These are phyloP conservation scores for Yamadazyma diddensiae DNA, from an alignment of 1,139 yeast species.

Conservation along the genomic window DNA sequence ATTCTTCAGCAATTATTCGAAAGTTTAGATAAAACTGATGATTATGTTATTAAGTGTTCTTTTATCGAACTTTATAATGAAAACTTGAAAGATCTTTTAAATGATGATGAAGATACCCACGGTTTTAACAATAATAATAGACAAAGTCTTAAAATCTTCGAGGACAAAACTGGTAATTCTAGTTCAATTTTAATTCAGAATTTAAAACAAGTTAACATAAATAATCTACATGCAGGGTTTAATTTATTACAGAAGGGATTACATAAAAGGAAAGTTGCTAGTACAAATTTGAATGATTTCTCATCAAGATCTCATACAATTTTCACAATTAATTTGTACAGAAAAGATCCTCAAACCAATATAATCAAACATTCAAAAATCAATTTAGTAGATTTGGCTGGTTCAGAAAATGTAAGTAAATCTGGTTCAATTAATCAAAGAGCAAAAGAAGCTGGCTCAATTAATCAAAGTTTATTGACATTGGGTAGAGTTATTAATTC, in stretches of 20 bases:
- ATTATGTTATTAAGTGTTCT: constrained; percentile 64
- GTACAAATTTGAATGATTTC: constrained; percentile 65
- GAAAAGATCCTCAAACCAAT: constrained; percentile 40
- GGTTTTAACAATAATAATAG: constrained; percentile 20
- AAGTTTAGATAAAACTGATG: constrained; percentile 34
- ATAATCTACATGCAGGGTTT: constrained; percentile 54
- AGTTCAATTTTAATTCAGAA: constrained; percentile 47
- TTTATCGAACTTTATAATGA: constrained; percentile 75
- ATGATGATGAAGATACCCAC: constrained; percentile 30
- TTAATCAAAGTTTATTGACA: constrained; percentile 78
- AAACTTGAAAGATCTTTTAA: constrained; percentile 60
- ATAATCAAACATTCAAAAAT: constrained; percentile 56
- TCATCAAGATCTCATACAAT: constrained; percentile 76
- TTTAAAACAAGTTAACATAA: constrained; percentile 53
- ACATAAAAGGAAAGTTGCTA: constrained; percentile 58
- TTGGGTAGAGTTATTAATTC: constrained; percentile 83
- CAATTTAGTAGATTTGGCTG: constrained; percentile 85
- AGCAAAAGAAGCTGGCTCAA: constrained; percentile 86
- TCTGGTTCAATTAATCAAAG: constrained; percentile 79
- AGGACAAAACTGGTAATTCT: constrained; percentile 25
- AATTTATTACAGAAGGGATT: constrained; percentile 53
- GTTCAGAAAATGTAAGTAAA: constrained; percentile 75
- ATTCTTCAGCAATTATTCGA: constrained; percentile 55
- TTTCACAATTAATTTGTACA: constrained; percentile 59
- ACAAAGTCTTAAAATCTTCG: constrained; percentile 49